A percentile compares a stretch with the other conserved stretches of the same genome.
Evolutionary conservation across 345 rosid species (phyloP).

Genomic region (Hypericum androsaemum): DNA sequence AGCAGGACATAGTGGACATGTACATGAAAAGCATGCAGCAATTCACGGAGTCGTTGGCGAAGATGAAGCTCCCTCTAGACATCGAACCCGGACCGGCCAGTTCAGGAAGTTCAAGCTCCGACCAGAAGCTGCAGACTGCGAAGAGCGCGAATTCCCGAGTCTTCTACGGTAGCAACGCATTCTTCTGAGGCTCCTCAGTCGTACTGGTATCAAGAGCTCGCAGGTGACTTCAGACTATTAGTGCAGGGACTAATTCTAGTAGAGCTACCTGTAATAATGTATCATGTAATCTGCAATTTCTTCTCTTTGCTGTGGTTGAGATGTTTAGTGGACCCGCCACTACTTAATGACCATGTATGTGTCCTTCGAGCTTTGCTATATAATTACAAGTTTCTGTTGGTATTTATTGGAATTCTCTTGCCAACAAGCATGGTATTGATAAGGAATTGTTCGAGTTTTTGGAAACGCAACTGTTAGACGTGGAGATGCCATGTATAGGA

Average conservation of each 20-base stretch:
- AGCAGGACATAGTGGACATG: slow-evolving; percentile 96
- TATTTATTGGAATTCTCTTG: too few species aligned
- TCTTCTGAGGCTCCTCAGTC: slow-evolving; percentile 52
- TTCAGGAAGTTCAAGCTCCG: slow-evolving; percentile 80
- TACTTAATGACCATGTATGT: too few species aligned
- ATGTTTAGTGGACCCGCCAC: slow-evolving; percentile 28
- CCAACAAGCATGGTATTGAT: too few species aligned
- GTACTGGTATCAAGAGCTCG: slow-evolving; percentile 26
- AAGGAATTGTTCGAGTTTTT: too few species aligned
- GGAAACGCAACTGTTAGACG: too few species aligned
- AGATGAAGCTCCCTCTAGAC: slow-evolving; percentile 98
- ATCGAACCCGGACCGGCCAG: slow-evolving; percentile 54
- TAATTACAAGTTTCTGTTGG: too few species aligned
- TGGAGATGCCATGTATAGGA: too few species aligned
- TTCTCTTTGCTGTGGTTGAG: slow-evolving; percentile 35
- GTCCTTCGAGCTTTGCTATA: too few species aligned
- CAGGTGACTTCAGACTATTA: slow-evolving; percentile 64
- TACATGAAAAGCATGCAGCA: slow-evolving; percentile 99
- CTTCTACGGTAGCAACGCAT: slow-evolving; percentile 96
- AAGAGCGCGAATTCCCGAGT: slow-evolving; percentile 77
- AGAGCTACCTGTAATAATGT: slow-evolving; percentile 43
- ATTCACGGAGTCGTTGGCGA: slow-evolving; percentile 96
- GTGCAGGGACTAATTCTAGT: slow-evolving; percentile 64
- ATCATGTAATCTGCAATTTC: slow-evolving; percentile 46
- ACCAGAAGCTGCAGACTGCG: slow-evolving; percentile 54